These are phyloP conservation scores for Lactifluus volemus DNA, from an alignment of 768 basidiomycete genomes.

Conservation along the genomic window DNA sequence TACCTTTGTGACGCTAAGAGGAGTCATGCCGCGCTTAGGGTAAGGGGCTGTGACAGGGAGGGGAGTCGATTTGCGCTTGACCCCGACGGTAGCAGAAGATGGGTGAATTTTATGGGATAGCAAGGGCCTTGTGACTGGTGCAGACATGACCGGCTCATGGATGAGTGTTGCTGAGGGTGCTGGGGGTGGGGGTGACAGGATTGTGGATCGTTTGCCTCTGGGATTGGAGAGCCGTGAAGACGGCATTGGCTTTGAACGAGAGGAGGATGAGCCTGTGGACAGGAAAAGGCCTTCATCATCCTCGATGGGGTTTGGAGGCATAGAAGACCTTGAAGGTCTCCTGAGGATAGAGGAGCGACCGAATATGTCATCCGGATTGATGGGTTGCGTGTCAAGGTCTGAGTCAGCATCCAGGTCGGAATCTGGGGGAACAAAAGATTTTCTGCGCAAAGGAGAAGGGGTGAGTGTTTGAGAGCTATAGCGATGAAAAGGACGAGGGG, in stretches of 20 bases:
- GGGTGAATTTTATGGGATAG: background rate
- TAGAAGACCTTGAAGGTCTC: background rate
- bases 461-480: constrained; percentile 15
- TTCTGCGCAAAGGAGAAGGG: constrained; percentile 18
- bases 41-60: constrained; percentile 19
- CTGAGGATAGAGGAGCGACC: constrained; percentile 5
- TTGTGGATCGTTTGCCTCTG: background rate
- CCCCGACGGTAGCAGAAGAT: constrained; percentile 6
- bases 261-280: constrained; percentile 1
- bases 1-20: constrained; percentile 17
- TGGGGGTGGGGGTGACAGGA: constrained; percentile 5
- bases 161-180: background rate
- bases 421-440: constrained; percentile 11
- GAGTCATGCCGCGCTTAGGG: constrained; percentile 17
- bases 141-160: background rate
- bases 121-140: background rate
- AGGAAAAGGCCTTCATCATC: constrained; percentile 20
- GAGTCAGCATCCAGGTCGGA: constrained; percentile 9
- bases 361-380: constrained; percentile 14
- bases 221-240: background rate
- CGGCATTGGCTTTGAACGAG: constrained; percentile 1
- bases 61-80: constrained; percentile 18
- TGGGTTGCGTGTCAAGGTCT: constrained; percentile 6
- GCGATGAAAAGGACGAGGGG: constrained; percentile 3
- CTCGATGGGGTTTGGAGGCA: constrained; percentile 2